phyloP scores from a whole-genome alignment of 2,329 filamentous ascomycete species.

The Coniochaeta sp. region DNA sequence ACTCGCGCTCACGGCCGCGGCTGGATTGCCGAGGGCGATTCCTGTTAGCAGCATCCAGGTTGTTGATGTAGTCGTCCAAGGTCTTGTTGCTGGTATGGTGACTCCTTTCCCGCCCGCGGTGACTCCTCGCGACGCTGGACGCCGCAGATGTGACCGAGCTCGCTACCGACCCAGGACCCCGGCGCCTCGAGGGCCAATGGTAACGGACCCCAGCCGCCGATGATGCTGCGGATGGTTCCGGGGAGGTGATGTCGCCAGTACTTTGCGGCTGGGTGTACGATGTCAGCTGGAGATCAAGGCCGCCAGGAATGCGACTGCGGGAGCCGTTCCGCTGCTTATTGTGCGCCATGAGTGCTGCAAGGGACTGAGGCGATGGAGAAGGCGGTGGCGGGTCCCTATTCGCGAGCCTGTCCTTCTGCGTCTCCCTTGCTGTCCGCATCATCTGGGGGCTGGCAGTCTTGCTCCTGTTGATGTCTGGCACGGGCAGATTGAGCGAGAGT shows the following conservation, averaged over 20 bases:
- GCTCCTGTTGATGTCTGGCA: constrained; percentile 52
- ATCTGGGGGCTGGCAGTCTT: constrained; percentile 58
- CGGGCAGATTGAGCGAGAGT: constrained; percentile 31
- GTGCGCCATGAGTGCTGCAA: constrained; percentile 54
- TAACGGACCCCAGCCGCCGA: constrained; percentile 34
- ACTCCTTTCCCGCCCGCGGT: constrained; percentile 34
- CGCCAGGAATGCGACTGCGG: constrained; percentile 70
- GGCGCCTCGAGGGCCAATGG: constrained; percentile 47
- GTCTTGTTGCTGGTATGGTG: constrained; percentile 50
- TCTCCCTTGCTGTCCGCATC: constrained; percentile 43
- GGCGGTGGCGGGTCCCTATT: constrained; percentile 51
- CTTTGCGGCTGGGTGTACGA: constrained; percentile 42
- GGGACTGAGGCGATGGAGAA: constrained; percentile 59
- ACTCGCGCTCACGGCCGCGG: constrained; percentile 34
- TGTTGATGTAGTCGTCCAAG: constrained; percentile 80
- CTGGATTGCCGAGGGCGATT: constrained; percentile 43
- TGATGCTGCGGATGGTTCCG: constrained; percentile 47
- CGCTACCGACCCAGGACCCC: constrained; percentile 47
- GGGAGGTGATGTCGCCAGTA: constrained; percentile 44
- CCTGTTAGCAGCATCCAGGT: constrained; percentile 67
- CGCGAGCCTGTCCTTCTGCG: constrained; percentile 22
- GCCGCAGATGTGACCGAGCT: constrained; percentile 49
- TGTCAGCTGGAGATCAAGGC: constrained; percentile 57
- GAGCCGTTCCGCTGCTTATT: constrained; percentile 60
- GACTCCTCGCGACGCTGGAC: constrained; percentile 42